Evolutionary conservation across 768 basidiomycete species (phyloP), one percentile per base, ranked within the genome.

Genomic region (Naganishia friedmannii): DNA sequence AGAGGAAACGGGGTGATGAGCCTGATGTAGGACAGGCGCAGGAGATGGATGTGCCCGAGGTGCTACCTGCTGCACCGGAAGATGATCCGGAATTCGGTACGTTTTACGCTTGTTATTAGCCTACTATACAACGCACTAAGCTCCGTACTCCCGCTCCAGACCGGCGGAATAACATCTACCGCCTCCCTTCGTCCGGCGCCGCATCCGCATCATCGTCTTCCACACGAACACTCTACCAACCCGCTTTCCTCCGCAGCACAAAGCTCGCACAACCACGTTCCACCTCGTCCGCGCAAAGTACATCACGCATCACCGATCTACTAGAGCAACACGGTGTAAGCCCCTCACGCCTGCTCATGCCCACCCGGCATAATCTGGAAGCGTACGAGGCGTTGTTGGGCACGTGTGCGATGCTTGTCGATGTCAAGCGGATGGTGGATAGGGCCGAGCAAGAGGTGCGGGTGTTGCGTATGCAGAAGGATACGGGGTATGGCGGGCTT

Each of bases 351-450:
- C 85, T 99, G 60, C 90, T 95, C 71, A 97, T 98, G 93, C 96
- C 96, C 21, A 97, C 96, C 2, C 85, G 88, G 46, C 88, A 88
- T 29, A 96, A 93, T 73, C 84, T 88, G 66, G 84, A 85, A 65
- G 86, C 86, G 74, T 83, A 93, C 23, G 93, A 96, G 72, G 83
- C 84, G 17, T 81, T 98, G 19, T 76, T 94, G 54, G 88, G 89
- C 5, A 87, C 89, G 3, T 86, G 91, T 0, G 85, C 85, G 4
- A 84, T 86, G 15, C 81, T 97, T 76, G 85, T 95, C n/a, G 82
- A 97, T 76, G 89, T 88, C 73, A 98, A 97, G 84, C 89, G 90
- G 74, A 83, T 87, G 15, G 86, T 91, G 48, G 95, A 98, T 78
- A 87, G 89, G 77, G 86, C 89, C 3, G 92, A 95, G 23, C 89